phyloP scores from a whole-genome alignment of 208 protist genomes.

The Herpetomonas muscarum region DNA sequence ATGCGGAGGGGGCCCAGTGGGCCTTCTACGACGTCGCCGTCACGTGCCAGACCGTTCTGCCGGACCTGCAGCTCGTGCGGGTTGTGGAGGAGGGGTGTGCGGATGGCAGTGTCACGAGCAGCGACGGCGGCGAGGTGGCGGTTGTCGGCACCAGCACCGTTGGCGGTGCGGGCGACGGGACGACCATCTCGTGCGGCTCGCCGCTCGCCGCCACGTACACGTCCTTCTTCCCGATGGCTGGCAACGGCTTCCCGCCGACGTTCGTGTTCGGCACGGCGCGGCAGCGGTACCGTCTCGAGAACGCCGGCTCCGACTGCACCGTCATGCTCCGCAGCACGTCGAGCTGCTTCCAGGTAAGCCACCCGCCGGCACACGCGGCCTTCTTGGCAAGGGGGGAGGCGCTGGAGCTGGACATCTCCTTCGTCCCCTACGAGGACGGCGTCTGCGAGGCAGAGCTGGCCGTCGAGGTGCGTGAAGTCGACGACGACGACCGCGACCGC shows the following conservation, averaged over 20 bases:
- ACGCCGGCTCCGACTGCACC: conserved; percentile 66
- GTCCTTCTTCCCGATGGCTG: neutral
- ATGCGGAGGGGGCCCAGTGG: conserved; percentile 67
- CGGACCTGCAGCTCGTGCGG: conserved; percentile 47
- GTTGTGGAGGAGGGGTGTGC: neutral
- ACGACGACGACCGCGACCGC: conserved; percentile 18
- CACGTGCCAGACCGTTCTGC: conserved; percentile 53
- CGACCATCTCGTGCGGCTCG: neutral
- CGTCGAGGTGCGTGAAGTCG: conserved; percentile 39
- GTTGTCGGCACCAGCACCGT: too few species aligned
- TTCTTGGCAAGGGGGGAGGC: conserved; percentile 31
- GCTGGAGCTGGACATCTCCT: conserved; percentile 47
- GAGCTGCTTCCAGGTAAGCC: conserved; percentile 37
- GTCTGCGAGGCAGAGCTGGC: conserved; percentile 39
- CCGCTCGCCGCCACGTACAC: neutral
- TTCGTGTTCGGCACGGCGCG: conserved; percentile 43
- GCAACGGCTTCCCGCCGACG: conserved; percentile 42
- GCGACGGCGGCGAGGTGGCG: conserved; percentile 2
- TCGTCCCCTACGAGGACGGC: conserved; percentile 52
- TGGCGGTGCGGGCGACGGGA: neutral
- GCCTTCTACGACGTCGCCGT: conserved; percentile 62
- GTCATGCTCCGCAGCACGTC: conserved; percentile 57
- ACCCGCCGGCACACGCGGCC: conserved; percentile 20
- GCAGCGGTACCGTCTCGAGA: conserved; percentile 59
- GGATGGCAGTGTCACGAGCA: neutral